Evolutionary conservation across 2,329 filamentous ascomycete genomes (phyloP), one percentile per base, ranked within the genome.

Genomic region (Aspergillus clavatus): DNA sequence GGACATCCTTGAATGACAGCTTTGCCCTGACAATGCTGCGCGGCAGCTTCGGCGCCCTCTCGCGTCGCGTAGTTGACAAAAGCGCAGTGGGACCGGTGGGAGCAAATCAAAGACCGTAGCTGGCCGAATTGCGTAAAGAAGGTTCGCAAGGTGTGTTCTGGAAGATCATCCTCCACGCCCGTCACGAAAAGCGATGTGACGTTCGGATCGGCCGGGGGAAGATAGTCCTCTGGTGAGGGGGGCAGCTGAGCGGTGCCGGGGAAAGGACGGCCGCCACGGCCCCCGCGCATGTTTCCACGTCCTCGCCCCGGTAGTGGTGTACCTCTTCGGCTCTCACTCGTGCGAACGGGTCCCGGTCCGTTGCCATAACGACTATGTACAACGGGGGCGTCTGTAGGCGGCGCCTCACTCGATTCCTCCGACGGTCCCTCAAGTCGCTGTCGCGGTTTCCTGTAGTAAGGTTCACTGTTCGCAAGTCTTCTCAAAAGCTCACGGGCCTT

Each of bases 131-230:
- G 80, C 49, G 88, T 82, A 73, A 98, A 98, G 68, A 94, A 93
- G 2, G 89, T 85, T 38, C 93, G 86, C 21, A 98, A 76, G 59
- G 90, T 89, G 69, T 90, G 84, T 68, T 98, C 93, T 2, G 91
- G 90, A 5, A 98, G 76, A 60, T 98, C 93, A 63, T 98, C 93
- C 67, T 98, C 93, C 2, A 98, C 83, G 7, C 93, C 94, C 0
- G 91, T 96, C 23, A 97, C 79, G 62, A 98, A 98, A 0, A 98
- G 78, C 0, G 91, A 96, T 58, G 88, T 95, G 63, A 98, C 86
- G 48, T 87, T 93, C 45, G 75, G 79, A 61, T 98, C 91, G 3
- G 80, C 72, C 0, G 93, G 94, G 0, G 93, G 93, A 2, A 84
- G 69, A 70, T 90, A 94, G 68, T 98, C 93, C 61, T 88, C 83